Base-by-base conservation (phyloP, 495 filamentous ascomycete species). In the Xylaria scruposa region DNA sequence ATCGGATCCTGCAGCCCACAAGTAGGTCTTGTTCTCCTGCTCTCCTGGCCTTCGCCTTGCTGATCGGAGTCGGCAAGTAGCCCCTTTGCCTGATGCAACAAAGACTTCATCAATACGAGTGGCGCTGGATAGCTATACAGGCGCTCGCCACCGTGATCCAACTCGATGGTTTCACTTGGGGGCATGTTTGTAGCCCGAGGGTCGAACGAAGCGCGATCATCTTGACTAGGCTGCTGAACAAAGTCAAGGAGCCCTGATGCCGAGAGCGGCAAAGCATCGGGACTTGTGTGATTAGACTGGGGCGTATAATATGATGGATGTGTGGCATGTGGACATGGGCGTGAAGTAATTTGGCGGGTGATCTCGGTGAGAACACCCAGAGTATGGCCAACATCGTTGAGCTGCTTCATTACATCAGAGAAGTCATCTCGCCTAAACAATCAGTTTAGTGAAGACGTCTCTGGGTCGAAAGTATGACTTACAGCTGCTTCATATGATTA, bases 401-500 rank as follows among this genome's bases (percentile, higher is more conserved):
- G 73, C 47, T 53, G 73, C 9, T 64, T 54, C n/a, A 72, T 29
- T n/a, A 74, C 73, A 24, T 53, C 62, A 19, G 73, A 72, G 65
- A 74, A 74, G 38, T 74, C 73, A 66, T 74, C 65, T 29, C 73
- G 73, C 8, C 73, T 74, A 54, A 53, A 21, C 19, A 51, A 44
- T 64, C 31, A 61, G 59, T 62, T 56, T 58, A 21, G 13, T 26
- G 60, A 42, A 38, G 33, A 31, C 40, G 38, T 26, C 13, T n/a
- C 33, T 26, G n/a, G 12, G n/a, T 29, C 17, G 29, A 26, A 17
- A 61, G 21, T 26, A 38, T 40, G 1, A 69, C 74, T 67, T 47
- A 46, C 74, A 76, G 62, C 31, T 72, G 61, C 21, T 76, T 76
- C 21, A 73, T 70, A 15, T 76, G 70, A 33, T 76, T 74, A 4